Base-by-base conservation (phyloP, 805 yeast genomes). In the Candida orba region DNA sequence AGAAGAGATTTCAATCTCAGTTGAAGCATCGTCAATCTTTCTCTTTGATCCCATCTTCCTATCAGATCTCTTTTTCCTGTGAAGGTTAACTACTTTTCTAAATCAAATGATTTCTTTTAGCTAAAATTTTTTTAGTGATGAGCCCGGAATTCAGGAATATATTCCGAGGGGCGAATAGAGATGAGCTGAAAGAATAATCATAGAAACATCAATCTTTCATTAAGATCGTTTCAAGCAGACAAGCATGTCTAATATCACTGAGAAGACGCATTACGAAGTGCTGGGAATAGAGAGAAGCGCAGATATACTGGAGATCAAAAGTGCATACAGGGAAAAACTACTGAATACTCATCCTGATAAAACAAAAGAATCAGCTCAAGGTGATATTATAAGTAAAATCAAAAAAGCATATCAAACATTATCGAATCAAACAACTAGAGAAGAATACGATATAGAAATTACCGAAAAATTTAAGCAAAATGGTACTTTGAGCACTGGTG, bases 291-390 rank as follows among this genome's bases (percentile, higher is more conserved):
- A 60, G 0, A 62, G 68, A 3, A 57, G 62, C 4, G 72, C 75
- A 4, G 47, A 62, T 18, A 47, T 43, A 1, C 52, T 43, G 0
- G 76, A 72, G 13, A 69, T 90, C 24, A 80, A 77, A 49, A 57
- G 59, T 8, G 90, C 95, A 0, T 91, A 90, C 59, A 75, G 72
- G 44, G 65, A 60, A 30, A 73, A 73, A 14, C 69, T 91, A 7
- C 66, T 91, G 2, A 56, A 60, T 4, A 60, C 75, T 3, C 98
- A 91, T 60, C 98, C 98, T 1, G 98, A 91, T 59, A 90, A 89
- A 53, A 54, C 59, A 4, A 47, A 50, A 4, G 48, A 50, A 20
- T 36, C 39, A 3, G 37, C 43, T 3, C 36, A 47, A 4, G 29
- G 45, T 17, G 55, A 55, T 31, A 48, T 65, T 6, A 63, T 79